phyloP scores from a whole-genome alignment of 768 basidiomycete genomes.

The Gloeopeniophorella convolvens region DNA sequence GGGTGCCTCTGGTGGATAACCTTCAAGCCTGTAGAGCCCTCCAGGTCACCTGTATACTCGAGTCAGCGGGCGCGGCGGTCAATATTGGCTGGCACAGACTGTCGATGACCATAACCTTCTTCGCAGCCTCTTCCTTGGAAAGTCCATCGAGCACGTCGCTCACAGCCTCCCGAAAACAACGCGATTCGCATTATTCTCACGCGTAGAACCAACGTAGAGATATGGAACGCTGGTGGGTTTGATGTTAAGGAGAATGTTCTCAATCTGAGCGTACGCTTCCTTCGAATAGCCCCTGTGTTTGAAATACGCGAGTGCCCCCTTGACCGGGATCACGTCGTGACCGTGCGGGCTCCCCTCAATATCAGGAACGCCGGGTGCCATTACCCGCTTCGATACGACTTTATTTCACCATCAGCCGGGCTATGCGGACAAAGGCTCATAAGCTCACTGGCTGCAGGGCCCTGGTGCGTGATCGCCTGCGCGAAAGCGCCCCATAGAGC shows the following conservation, averaged over 20 bases:
- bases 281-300: constrained; percentile 50
- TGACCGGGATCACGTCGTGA: constrained; percentile 82
- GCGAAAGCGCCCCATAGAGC: constrained; percentile 64
- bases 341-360: constrained; percentile 77
- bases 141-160: constrained; percentile 69
- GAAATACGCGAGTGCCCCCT: constrained; percentile 73
- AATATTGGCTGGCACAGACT: constrained; percentile 38
- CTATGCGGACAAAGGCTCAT: not conserved
- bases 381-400: constrained; percentile 61
- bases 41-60: constrained; percentile 56
- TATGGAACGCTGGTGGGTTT: constrained; percentile 51
- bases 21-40: constrained; percentile 87
- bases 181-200: constrained; percentile 74
- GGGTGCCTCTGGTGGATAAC: constrained; percentile 87
- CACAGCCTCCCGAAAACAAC: constrained; percentile 80
- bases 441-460: constrained; percentile 67
- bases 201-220: constrained; percentile 61
- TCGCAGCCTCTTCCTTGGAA: constrained; percentile 66
- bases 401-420: not conserved
- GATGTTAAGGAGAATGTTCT: constrained; percentile 55
- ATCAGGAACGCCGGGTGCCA: constrained; percentile 44
- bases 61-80: constrained; percentile 10
- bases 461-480: constrained; percentile 49
- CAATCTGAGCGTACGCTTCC: constrained; percentile 29
- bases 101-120: constrained; percentile 85